Conservation (phyloP, 306 rosid genomes). For the Canavalia ensiformis region DNA sequence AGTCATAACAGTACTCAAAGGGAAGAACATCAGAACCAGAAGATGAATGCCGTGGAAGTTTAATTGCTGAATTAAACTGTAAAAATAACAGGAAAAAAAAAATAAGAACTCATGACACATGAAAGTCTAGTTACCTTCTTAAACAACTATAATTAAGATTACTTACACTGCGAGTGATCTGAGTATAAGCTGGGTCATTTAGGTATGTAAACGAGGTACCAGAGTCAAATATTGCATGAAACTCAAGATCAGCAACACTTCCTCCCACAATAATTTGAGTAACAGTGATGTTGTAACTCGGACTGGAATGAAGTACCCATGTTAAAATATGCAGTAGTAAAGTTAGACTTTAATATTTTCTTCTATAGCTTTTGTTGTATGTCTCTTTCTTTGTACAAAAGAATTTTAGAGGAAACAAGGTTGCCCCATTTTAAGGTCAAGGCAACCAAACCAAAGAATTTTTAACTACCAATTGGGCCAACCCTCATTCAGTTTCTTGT, state of each 20-base stretch:
- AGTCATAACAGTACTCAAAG: slow-evolving; percentile 81
- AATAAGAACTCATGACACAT: slow-evolving; percentile 11
- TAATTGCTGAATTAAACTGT: slow-evolving; percentile 66
- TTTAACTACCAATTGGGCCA: background rate
- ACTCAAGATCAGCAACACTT: slow-evolving; percentile 56
- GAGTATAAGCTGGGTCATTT: slow-evolving; percentile 76
- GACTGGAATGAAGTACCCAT: slow-evolving; percentile 58
- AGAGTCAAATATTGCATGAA: slow-evolving; percentile 81
- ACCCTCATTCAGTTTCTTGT: slow-evolving; percentile 8
- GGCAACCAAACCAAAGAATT: slow-evolving; percentile 10
- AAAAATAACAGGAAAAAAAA: slow-evolving; percentile 34
- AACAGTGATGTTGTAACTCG: slow-evolving; percentile 74
- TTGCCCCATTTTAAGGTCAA: background rate
- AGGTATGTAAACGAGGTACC: slow-evolving; percentile 90
- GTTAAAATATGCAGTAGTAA: slow-evolving; percentile 44
- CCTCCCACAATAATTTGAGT: slow-evolving; percentile 69
- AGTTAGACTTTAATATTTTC: slow-evolving; percentile 13
- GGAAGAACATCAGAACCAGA: slow-evolving; percentile 56
- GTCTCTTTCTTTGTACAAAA: background rate
- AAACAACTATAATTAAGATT: slow-evolving; percentile 14
- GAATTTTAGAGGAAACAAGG: background rate
- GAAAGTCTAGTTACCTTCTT: slow-evolving; percentile 35
- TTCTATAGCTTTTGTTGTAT: slow-evolving; percentile 12
- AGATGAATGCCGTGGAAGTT: slow-evolving; percentile 48
- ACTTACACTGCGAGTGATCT: slow-evolving; percentile 70